A percentile compares a stretch with the other conserved stretches of the same genome.
phyloP scores from a whole-genome alignment of 1,284 basidiomycete genomes.

The Austroboletus novae-zelandiae region DNA sequence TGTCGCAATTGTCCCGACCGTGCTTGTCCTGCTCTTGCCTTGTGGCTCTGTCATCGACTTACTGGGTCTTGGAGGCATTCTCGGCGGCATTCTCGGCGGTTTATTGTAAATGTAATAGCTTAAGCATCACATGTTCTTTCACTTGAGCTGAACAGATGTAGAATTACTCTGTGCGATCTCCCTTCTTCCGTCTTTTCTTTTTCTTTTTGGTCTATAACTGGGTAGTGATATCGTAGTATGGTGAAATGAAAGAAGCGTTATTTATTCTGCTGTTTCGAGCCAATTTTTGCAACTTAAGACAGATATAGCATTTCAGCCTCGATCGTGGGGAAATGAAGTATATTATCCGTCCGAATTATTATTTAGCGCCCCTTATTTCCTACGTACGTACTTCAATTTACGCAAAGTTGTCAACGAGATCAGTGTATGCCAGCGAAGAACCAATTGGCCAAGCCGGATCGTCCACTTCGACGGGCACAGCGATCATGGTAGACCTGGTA shows the following conservation, averaged over 20 bases:
- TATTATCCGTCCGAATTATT: too few species aligned
- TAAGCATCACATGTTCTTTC: too few species aligned
- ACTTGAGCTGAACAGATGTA: not conserved
- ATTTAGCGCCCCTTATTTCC: too few species aligned
- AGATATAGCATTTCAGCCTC: too few species aligned
- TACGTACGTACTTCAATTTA: too few species aligned
- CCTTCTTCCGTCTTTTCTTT: not conserved
- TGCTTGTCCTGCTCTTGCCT: slow-evolving; percentile 8
- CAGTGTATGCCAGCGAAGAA: too few species aligned
- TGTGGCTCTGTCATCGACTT: slow-evolving; percentile 4
- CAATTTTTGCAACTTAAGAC: not conserved
- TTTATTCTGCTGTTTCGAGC: not conserved
- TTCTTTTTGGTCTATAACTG: not conserved
- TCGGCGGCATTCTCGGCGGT: slow-evolving; percentile 5
- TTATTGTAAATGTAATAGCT: slow-evolving; percentile 2
- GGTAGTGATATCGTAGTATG: not conserved
- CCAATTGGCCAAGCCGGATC: too few species aligned
- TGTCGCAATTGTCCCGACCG: not conserved
- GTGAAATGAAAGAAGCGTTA: not conserved
- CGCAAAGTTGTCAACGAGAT: too few species aligned
- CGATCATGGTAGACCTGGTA: too few species aligned
- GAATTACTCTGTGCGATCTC: not conserved
- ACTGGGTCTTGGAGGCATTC: slow-evolving; percentile 8
- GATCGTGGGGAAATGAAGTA: too few species aligned
- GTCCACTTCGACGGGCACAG: too few species aligned